phyloP scores from a whole-genome alignment of 768 basidiomycete species.

The Phanerochaete carnosa region DNA sequence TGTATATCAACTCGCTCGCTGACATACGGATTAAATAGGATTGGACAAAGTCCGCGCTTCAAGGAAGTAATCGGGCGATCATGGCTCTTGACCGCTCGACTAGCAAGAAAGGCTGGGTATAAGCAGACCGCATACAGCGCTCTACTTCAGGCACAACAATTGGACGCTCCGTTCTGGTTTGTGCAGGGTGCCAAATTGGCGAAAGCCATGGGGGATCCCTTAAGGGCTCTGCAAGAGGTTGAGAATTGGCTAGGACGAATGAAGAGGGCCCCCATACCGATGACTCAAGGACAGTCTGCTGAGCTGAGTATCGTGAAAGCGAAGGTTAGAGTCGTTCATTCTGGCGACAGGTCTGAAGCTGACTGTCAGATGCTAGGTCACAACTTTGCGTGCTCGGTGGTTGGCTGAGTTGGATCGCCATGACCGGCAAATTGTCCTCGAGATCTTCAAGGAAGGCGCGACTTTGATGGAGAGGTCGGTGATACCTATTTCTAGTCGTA shows the following conservation, averaged over 20 bases:
- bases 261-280: slow-evolving; percentile 2
- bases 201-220: slow-evolving; percentile 71
- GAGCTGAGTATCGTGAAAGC: slow-evolving; percentile 12
- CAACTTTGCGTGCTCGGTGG: slow-evolving; percentile 5
- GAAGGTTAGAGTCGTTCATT: slow-evolving; percentile 10
- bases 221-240: slow-evolving; percentile 84
- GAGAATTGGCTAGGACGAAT: slow-evolving; percentile 42
- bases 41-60: slow-evolving; percentile 17
- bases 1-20: background rate
- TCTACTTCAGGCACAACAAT: slow-evolving; percentile 82
- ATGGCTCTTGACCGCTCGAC: slow-evolving; percentile 94
- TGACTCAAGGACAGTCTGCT: background rate
- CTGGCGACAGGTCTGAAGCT: background rate
- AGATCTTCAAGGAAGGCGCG: slow-evolving; percentile 37
- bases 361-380: background rate
- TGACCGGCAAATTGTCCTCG: slow-evolving; percentile 22
- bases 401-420: background rate
- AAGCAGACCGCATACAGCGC: slow-evolving; percentile 97
- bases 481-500: slow-evolving; percentile 11
- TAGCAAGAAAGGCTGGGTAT: slow-evolving; percentile 92
- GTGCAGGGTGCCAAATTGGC: slow-evolving; percentile 88
- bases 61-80: slow-evolving; percentile 69
- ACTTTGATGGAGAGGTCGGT: slow-evolving; percentile 2
- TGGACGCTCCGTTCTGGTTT: slow-evolving; percentile 70
- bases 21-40: background rate